Base-by-base conservation (phyloP, 192 early-diverging fungal genomes). In the Rhizophagus sp. region DNA sequence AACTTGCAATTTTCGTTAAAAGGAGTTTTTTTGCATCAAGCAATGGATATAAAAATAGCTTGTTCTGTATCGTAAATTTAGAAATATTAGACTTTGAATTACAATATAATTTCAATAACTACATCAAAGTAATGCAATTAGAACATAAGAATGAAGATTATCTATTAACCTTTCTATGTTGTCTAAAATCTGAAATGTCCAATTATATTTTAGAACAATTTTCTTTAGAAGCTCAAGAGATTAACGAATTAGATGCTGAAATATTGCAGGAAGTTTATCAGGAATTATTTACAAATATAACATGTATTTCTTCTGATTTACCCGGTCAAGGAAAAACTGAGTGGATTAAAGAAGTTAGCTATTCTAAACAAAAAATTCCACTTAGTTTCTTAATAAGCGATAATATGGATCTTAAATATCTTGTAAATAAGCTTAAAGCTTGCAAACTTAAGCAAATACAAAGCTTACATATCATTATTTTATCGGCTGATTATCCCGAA, bases 301-400 rank as follows among this genome's bases (percentile, higher is more conserved):
- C 15, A 34, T 39, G 67, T 44, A 70, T 80, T 13, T 73, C 79
- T 44, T 80, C 79, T 15, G 66, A 76, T 80, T 62, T 72, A 34
- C 62, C 79, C 2, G 79, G 67, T 5, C 39, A 72, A 62, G 79
- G 79, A 0, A 80, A 80, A 57, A 80, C 79, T 13, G 79, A 80
- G 5, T 80, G 50, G 25, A 80, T 80, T 24, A 75, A 75, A 52
- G 27, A 72, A 24, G 10, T 50, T 27, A 62, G 69, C 34, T 34
- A 22, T 9, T 33, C 9, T n/a, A 70, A 22, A 17, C 22, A 25
- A 24, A 78, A 24, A 24, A 80, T 62, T 33, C 71, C 71, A 44
- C 22, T 24, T 11, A 74, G 27, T 30, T 57, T 80, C 5, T n/a
- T 80, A n/a, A 50, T 80, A 44, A 62, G 79, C 30, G 79, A 80